Percentiles rank a stretch among this genome's conserved stretches.
phyloP scores from a whole-genome alignment of 2,329 filamentous ascomycete genomes.

The Boeremia lycopersici region DNA sequence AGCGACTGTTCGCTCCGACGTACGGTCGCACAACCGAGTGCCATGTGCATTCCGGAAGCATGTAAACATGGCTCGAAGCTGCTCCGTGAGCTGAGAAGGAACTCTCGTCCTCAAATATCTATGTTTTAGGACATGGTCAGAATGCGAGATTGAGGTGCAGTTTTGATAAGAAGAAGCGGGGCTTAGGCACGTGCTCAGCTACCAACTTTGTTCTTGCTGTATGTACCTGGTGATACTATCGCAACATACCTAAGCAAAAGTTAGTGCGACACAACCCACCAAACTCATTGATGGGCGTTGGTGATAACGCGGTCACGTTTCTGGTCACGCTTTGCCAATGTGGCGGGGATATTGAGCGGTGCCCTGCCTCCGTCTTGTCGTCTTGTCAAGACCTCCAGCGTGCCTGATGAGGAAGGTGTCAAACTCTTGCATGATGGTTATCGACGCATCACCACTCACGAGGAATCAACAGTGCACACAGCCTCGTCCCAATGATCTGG shows the following conservation, averaged over 20 bases:
- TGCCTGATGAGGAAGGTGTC: slow-evolving; percentile 27
- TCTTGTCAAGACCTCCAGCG: slow-evolving; percentile 9
- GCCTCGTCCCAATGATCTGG: slow-evolving; percentile 1
- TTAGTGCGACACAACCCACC: background rate
- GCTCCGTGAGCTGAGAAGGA: too few species aligned
- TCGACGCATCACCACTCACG: background rate
- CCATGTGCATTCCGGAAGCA: too few species aligned
- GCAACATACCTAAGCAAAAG: too few species aligned
- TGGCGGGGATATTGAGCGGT: background rate
- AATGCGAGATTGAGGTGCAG: too few species aligned
- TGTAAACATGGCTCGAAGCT: too few species aligned
- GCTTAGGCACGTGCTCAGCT: background rate
- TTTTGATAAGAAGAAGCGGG: too few species aligned
- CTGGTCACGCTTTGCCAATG: slow-evolving; percentile 3
- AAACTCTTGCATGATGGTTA: slow-evolving; percentile 5
- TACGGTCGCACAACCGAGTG: too few species aligned
- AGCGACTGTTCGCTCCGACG: too few species aligned
- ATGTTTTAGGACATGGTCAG: too few species aligned
- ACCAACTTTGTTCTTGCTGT: background rate
- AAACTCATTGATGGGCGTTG: background rate
- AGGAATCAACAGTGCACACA: background rate
- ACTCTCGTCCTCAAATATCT: too few species aligned
- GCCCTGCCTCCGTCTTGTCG: slow-evolving; percentile 13
- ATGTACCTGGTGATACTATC: too few species aligned
- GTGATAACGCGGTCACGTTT: background rate